Percentiles rank a stretch among this genome's conserved stretches.
These are phyloP conservation scores for Przewalskia tangutica DNA, from an alignment of 257 asterid species.

Conservation along the genomic window DNA sequence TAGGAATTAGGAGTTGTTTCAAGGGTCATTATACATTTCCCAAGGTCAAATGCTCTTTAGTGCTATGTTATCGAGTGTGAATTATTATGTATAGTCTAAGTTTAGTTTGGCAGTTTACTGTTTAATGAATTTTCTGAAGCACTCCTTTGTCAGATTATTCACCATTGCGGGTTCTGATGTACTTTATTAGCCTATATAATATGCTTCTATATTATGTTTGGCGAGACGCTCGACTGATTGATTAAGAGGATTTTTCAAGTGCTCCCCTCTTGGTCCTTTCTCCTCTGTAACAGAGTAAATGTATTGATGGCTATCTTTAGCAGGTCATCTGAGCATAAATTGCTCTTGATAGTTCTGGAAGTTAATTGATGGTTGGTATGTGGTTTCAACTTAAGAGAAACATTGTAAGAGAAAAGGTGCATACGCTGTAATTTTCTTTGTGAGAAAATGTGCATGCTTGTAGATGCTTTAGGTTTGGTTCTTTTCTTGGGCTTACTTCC, in stretches of 20 bases:
- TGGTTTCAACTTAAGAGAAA: not conserved
- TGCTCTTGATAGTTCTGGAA: not conserved
- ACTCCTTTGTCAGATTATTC: not conserved
- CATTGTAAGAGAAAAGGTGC: not conserved
- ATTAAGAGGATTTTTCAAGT: not conserved
- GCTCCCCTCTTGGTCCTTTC: not conserved
- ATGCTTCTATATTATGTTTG: not conserved
- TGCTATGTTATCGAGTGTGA: not conserved
- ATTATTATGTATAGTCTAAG: not conserved
- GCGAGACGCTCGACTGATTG: not conserved
- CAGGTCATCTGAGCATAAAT: constrained; percentile 1
- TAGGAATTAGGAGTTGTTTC: not conserved
- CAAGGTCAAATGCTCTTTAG: not conserved
- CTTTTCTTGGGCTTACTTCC: not conserved
- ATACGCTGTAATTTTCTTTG: not conserved
- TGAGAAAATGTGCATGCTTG: not conserved
- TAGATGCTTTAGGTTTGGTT: not conserved
- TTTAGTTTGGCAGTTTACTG: not conserved
- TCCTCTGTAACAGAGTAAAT: not conserved
- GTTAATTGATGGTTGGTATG: not conserved
- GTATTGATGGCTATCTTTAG: not conserved
- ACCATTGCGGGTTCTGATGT: not conserved
- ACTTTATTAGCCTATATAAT: not conserved
- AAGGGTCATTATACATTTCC: not conserved
- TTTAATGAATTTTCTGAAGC: not conserved